Base-by-base conservation (phyloP, 495 filamentous ascomycete species). In the Penicillium coffeae region DNA sequence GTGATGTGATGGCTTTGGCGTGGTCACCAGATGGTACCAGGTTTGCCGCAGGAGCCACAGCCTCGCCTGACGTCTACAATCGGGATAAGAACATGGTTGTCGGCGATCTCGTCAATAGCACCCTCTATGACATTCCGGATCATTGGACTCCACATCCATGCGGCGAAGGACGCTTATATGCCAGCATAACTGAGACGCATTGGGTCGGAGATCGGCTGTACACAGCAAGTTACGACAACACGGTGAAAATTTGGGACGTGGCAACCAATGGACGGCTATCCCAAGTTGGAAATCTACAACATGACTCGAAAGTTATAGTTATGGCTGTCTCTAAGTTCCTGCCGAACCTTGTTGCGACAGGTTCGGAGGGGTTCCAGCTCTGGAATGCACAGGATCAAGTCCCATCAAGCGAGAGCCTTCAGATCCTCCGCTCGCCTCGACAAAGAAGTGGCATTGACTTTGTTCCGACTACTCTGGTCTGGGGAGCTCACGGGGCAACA, bases 31-130 rank as follows among this genome's bases (percentile, higher is more conserved):
- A 78, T 59, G 75, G 75, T 1, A 68, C 62, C 0, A 64, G 47
- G 22, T 80, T 78, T 47, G 76, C 70, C 16, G 70, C 72, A 13
- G 90, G 90, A 2, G 86, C 88, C 2, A 82, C 84, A 2, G 83
- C 87, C 21, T 80, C 88, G 47, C 82, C 81, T 1, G 89, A 96
- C 58, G 63, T 77, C 0, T 96, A 95, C 65, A 95, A 96, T 55
- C 78, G 85, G 38, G 76, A 77, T 0, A 84, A 86, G 18, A 96
- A 95, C 60, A 71, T 95, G 3, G 50, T 90, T 3, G 58, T 92
- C 13, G 90, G 90, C 1, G 80, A 88, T n/a, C 62, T 80, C 3
- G 56, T 56, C 2, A 53, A 50, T 0, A 79, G 79, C 25, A 69
- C 65, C 2, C 55, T 95, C 12, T 64, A 68, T 37, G 87, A 90